Evolutionary conservation across 2,329 filamentous ascomycete genomes (phyloP).

Genomic region (Colletotrichum sp.): DNA sequence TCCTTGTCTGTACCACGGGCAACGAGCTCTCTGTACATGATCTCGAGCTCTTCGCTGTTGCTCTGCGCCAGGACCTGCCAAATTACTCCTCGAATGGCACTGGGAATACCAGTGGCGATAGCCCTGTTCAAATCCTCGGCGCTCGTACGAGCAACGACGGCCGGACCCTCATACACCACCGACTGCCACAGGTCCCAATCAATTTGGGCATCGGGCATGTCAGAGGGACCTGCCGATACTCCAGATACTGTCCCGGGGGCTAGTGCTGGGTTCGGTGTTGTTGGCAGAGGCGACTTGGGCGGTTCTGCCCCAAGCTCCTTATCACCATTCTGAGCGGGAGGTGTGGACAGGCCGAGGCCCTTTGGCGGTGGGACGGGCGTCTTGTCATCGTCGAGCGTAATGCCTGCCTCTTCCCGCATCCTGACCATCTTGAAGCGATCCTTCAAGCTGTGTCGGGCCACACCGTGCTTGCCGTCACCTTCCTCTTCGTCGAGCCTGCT

Average conservation of each 20-base stretch:
- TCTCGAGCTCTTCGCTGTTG: conserved; percentile 89
- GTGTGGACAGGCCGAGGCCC: conserved; percentile 26
- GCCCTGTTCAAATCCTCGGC: conserved; percentile 88
- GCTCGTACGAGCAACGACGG: conserved; percentile 85
- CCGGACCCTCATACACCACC: conserved; percentile 92
- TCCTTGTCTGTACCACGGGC: conserved; percentile 83
- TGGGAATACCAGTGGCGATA: conserved; percentile 92
- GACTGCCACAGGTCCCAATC: conserved; percentile 99
- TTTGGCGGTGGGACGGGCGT: conserved; percentile 26
- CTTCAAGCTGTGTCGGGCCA: conserved; percentile 69
- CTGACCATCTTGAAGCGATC: conserved; percentile 81
- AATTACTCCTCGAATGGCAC: conserved; percentile 94
- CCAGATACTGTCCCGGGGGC: conserved; percentile 88
- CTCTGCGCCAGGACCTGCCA: conserved; percentile 98
- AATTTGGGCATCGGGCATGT: conserved; percentile 75
- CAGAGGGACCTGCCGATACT: conserved; percentile 76
- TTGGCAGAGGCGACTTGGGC: conserved; percentile 53
- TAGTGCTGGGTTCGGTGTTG: conserved; percentile 71
- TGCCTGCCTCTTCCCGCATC: conserved; percentile 74
- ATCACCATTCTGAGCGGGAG: conserved; percentile 27
- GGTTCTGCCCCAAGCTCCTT: conserved; percentile 15
- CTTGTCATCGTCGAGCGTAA: conserved; percentile 58
- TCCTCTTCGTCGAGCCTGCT: conserved; percentile 79
- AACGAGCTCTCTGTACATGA: conserved; percentile 83
- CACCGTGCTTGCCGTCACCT: conserved; percentile 47